Conservation (phyloP, 176 grass and related monocot species). For the Dactylis glomerata region DNA sequence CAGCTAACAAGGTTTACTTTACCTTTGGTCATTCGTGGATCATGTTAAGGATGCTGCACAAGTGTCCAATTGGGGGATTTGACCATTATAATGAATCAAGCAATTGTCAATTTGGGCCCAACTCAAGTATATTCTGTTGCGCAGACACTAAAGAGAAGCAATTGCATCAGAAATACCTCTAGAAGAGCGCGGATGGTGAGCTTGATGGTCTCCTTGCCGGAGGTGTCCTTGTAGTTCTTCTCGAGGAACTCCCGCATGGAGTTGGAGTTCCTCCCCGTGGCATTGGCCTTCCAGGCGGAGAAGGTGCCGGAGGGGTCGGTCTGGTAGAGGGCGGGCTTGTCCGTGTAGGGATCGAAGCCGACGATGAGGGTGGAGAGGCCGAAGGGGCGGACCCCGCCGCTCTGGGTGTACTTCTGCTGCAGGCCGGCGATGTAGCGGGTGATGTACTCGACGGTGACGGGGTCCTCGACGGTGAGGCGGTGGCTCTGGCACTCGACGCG, state of each 20-base stretch:
- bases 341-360: conserved; percentile 79
- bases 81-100: neutral
- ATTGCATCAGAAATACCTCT: conserved; percentile 43
- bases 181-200: conserved; percentile 79
- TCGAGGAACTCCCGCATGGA: conserved; percentile 95
- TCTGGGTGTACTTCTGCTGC: conserved; percentile 39
- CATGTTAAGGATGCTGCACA: neutral
- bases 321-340: conserved; percentile 74
- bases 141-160: neutral
- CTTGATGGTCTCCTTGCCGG: conserved; percentile 90
- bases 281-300: conserved; percentile 96
- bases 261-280: conserved; percentile 92
- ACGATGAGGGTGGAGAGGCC: conserved; percentile 90
- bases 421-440: conserved; percentile 95
- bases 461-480: conserved; percentile 85
- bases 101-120: neutral
- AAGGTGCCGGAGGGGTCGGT: conserved; percentile 95
- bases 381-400: conserved; percentile 78
- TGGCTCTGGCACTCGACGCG: conserved; percentile 95
- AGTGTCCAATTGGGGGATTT: no score
- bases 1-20: no score
- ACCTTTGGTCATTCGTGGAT: no score
- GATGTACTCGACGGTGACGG: conserved; percentile 96
- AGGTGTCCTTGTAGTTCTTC: conserved; percentile 98
- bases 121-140: neutral